Base-by-base conservation (phyloP, 1,284 basidiomycete species). In the Moesziomyces globuligerus region DNA sequence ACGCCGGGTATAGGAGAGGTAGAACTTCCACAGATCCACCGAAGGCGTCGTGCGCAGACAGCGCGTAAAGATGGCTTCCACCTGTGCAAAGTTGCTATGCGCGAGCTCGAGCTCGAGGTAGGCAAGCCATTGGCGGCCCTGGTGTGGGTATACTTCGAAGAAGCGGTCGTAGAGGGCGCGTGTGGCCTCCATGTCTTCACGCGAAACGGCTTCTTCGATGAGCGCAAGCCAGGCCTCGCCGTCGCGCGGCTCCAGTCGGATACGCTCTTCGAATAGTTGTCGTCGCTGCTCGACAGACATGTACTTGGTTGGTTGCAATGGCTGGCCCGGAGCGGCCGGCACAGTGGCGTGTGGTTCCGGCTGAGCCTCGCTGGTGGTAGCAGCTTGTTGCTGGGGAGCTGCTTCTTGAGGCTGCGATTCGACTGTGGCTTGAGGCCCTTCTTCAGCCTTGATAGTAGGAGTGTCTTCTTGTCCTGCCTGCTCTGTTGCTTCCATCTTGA, bases 1-100 rank as follows among this genome's bases (percentile, higher is more conserved):
- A 1, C 80, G 69, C 15, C 80, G 74, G 6, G 74, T 79, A 62
- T 82, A 82, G 17, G 75, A 70, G 7, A 82, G 58, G 51, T 82
- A 82, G 86, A 89, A 91, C 75, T 88, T 89, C 90, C 92, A 94
- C 1, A 95, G 85, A 60, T 93, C 91, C 59, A 93, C 91, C 41
- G 89, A 90, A 7, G 91, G 90, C 0, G 92, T 93, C 1, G 87
- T 87, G 80, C 89, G 89, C 67, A 95, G 83, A 82, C 91, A 94
- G 48, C 88, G 87, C 75, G 89, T 90, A 85, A 95, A 94, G 89
- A 81, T 76, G 13, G 58, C 64, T 39, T 81, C 79, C 10, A 80
- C 80, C 36, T 75, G 69, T 20, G 58, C 90, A 76, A 89, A 88
- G 66, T 87, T 86, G 81, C 90, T 90, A 21, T 87, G 86, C 20